Evolutionary conservation across 805 yeast species (phyloP), one percentile per base, ranked within the genome.

Genomic region (Candida hispaniensis): DNA sequence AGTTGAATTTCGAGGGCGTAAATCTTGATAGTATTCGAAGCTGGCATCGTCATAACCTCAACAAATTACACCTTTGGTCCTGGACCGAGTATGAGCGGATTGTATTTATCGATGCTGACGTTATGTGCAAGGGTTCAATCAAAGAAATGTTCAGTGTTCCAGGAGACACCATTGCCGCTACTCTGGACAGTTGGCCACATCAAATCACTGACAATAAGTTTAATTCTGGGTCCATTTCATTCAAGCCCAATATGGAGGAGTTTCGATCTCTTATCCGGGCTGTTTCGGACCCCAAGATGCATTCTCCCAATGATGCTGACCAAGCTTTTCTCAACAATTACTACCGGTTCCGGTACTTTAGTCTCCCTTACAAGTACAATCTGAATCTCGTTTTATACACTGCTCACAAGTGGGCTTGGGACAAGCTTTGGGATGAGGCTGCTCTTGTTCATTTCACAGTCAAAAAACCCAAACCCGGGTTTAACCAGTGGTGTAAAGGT

Each of bases 1-100:
- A 46, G 8, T 35, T 47, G 7, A 50, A 45, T n/a, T 45, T 47
- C n/a, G 47, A 48, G 14, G 41, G 39, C 16, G 51, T 47, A 23
- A 46, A 47, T 27, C 40, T 41, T 30, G 38, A 30, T 20, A 26
- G 32, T 23, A 46, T 47, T 25, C 26, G 49, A 20, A 39, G 47
- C 19, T 48, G 41, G 36, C 36, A 32, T 28, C 23, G 34, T 14
- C 36, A 39, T 14, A 63, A 75, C 3, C 60, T 67, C 44, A 67
- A 79, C 18, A 77, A 77, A 48, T 52, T 77, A 18, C 59, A 64
- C 30, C 55, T 71, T 18, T 77, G 81, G 80, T 48, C 53, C 16
- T 61, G 64, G 39, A 50, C 54, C 17, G 60, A 58, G 36, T 60
- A 43, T 46, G 35, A 59, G 11, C 58, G 55, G 28, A 51, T 71